Conservation (phyloP, 1,284 basidiomycete species). For the Porogramme epimiltina region DNA sequence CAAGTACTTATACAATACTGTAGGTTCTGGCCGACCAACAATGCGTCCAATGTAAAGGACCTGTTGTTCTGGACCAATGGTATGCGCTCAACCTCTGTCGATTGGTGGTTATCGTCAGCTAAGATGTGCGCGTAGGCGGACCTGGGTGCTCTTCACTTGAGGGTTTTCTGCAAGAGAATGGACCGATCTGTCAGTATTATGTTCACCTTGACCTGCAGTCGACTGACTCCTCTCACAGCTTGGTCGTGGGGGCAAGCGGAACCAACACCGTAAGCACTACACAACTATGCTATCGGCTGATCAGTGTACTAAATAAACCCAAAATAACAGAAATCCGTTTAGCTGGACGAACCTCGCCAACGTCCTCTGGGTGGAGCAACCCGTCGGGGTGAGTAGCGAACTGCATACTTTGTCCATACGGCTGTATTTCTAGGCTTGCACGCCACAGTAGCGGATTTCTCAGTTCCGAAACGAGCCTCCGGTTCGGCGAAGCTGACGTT, state of each 20-base stretch:
- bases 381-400: conserved; percentile 44
- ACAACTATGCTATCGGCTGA: not conserved
- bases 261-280: conserved; percentile 41
- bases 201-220: not conserved
- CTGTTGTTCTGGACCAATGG: conserved; percentile 49
- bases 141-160: conserved; percentile 38
- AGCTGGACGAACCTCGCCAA: conserved; percentile 48
- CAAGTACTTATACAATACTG: not conserved
- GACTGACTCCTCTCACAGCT: conserved; percentile 31
- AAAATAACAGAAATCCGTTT: conserved; percentile 30
- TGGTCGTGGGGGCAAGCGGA: conserved; percentile 59
- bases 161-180: conserved; percentile 53
- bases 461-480: too few species aligned
- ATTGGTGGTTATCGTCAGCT: not conserved
- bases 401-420: not conserved
- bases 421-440: not conserved
- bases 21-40: conserved; percentile 51
- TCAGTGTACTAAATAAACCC: too few species aligned
- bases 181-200: conserved; percentile 36
- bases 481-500: not conserved
- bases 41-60: conserved; percentile 46
- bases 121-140: conserved; percentile 25
- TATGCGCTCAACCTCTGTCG: conserved; percentile 3
- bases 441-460: too few species aligned
- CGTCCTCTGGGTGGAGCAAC: conserved; percentile 53